These are phyloP conservation scores for Colletotrichum cereale DNA, from an alignment of 2,329 filamentous ascomycete genomes.

Conservation along the genomic window DNA sequence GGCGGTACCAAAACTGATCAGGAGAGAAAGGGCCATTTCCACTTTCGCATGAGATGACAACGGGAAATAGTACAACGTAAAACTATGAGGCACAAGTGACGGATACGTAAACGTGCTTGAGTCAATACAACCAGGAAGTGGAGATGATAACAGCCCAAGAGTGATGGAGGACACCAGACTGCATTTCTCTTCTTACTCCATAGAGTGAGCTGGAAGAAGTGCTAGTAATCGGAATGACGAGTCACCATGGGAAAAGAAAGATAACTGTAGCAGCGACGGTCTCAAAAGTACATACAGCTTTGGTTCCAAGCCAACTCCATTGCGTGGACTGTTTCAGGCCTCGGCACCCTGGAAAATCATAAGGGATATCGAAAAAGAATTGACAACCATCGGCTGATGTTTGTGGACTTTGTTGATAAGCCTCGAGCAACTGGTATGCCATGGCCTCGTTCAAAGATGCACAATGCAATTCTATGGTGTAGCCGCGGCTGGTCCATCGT, in stretches of 20 bases:
- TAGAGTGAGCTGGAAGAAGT: neutral
- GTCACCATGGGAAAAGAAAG: neutral
- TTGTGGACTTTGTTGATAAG: constrained; percentile 21
- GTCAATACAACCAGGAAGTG: constrained; percentile 4
- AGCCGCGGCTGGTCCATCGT: constrained; percentile 15
- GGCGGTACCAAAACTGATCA: constrained; percentile 57
- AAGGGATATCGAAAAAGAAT: constrained; percentile 15
- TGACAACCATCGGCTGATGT: constrained; percentile 33
- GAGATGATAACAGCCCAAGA: neutral
- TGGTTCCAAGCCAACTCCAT: constrained; percentile 6
- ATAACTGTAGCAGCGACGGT: constrained; percentile 3
- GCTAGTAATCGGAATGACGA: neutral
- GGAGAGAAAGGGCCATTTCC: constrained; percentile 48
- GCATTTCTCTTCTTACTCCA: constrained; percentile 8
- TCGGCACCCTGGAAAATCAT: constrained; percentile 23
- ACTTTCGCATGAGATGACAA: neutral
- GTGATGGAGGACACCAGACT: neutral
- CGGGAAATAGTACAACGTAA: neutral
- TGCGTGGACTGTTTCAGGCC: constrained; percentile 30
- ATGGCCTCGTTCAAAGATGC: constrained; percentile 18
- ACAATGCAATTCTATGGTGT: constrained; percentile 17
- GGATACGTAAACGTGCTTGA: neutral
- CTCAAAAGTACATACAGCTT: constrained; percentile 1
- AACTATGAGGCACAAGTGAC: neutral
- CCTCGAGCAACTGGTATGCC: neutral